Percentiles rank a stretch among this genome's conserved stretches.
Conservation (phyloP, 108 stramenopile genomes). For the Skeletonema marinoi region DNA sequence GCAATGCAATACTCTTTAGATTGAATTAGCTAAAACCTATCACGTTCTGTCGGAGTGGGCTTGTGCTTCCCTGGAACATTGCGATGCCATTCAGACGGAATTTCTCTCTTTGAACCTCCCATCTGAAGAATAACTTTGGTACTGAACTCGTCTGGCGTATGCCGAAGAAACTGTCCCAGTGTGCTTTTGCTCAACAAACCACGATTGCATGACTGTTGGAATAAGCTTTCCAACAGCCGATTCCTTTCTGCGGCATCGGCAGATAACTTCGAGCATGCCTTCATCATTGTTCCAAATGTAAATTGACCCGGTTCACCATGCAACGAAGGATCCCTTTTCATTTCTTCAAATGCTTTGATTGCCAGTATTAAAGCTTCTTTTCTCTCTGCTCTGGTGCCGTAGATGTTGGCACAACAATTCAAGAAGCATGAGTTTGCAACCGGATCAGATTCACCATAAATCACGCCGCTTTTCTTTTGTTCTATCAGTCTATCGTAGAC, state of each 20-base stretch:
- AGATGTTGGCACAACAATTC: conserved; percentile 44
- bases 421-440: conserved; percentile 41
- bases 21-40: neutral
- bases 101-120: conserved; percentile 43
- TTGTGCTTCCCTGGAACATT: conserved; percentile 24
- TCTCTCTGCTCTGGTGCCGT: conserved; percentile 29
- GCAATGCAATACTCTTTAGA: neutral
- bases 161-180: conserved; percentile 25
- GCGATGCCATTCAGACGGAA: conserved; percentile 35
- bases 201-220: conserved; percentile 37
- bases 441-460: conserved; percentile 21
- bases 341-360: conserved; percentile 40
- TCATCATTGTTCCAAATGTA: conserved; percentile 50
- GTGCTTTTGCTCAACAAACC: conserved; percentile 23
- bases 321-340: conserved; percentile 25
- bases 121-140: conserved; percentile 21
- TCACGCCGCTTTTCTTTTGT: conserved; percentile 16
- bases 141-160: conserved; percentile 20
- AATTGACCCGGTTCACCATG: conserved; percentile 40
- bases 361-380: conserved; percentile 39
- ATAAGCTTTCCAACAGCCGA: conserved; percentile 35
- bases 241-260: conserved; percentile 24
- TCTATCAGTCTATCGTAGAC: conserved; percentile 30
- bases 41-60: conserved; percentile 14
- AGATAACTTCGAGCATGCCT: conserved; percentile 23